Conservation (phyloP, 805 yeast species). For the Kazachstania africana region DNA sequence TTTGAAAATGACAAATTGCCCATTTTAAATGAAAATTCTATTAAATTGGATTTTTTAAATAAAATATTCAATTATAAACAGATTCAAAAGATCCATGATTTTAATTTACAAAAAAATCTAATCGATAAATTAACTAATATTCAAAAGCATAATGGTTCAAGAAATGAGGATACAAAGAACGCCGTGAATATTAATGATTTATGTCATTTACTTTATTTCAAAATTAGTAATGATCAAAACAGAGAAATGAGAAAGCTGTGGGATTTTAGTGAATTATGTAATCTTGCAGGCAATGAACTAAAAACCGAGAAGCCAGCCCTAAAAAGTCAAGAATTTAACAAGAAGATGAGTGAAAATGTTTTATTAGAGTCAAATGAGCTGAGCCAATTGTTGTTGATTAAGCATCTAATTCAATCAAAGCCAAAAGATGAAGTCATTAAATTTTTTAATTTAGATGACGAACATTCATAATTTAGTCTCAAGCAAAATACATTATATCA, state of each 20-base stretch:
- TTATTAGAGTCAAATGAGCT: constrained; percentile 29
- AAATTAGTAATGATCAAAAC: constrained; percentile 23
- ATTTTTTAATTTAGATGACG: constrained; percentile 42
- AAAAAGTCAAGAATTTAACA: background rate
- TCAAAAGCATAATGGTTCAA: constrained; percentile 1
- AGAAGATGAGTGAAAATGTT: background rate
- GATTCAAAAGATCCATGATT: constrained; percentile 28
- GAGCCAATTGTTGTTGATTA: constrained; percentile 42
- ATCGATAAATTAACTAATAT: constrained; percentile 22
- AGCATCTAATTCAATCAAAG: constrained; percentile 50
- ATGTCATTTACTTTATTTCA: constrained; percentile 26
- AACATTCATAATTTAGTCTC: too few species aligned
- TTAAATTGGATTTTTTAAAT: constrained; percentile 20
- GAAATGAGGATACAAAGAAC: background rate
- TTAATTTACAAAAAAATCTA: constrained; percentile 25
- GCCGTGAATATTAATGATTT: constrained; percentile 8
- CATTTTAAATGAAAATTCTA: constrained; percentile 15
- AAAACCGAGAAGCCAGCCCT: constrained; percentile 1
- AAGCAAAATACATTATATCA: too few species aligned
- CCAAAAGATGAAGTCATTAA: constrained; percentile 55
- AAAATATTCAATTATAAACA: constrained; percentile 27
- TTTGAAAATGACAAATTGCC: constrained; percentile 13
- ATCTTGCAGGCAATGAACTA: constrained; percentile 27
- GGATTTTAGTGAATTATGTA: constrained; percentile 39
- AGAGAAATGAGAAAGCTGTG: constrained; percentile 22